phyloP scores from a whole-genome alignment of 768 basidiomycete genomes.

The Mycena polygramma region DNA sequence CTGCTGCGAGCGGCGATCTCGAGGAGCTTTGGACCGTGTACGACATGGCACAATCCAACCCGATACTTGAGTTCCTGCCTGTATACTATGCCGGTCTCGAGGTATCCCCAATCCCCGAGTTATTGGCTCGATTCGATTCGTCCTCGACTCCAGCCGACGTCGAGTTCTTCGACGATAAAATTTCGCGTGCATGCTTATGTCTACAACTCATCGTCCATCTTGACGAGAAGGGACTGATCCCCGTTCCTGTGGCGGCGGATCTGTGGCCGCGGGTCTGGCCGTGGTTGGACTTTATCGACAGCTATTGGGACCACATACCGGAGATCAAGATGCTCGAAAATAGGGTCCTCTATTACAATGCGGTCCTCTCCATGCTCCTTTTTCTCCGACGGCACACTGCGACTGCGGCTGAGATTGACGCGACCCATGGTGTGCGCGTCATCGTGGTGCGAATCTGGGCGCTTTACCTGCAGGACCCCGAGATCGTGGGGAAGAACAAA shows the following conservation, averaged over 20 bases:
- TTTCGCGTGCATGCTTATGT: background rate
- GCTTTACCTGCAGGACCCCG: background rate
- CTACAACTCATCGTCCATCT: background rate
- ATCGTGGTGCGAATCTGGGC: background rate
- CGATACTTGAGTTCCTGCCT: background rate
- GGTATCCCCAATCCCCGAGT: background rate
- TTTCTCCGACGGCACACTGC: background rate
- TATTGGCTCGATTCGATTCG: background rate
- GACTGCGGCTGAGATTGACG: background rate
- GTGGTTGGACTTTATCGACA: conserved; percentile 16
- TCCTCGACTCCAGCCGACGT: background rate
- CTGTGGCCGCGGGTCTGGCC: conserved; percentile 7
- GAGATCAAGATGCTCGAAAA: background rate
- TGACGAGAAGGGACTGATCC: background rate
- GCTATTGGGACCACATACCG: background rate
- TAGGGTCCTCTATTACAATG: background rate
- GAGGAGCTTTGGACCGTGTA: background rate
- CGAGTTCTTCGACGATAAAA: background rate
- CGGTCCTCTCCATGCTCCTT: background rate
- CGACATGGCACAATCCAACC: background rate
- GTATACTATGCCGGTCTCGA: conserved; percentile 1
- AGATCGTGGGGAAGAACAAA: background rate
- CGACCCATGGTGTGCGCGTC: background rate
- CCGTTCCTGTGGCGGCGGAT: background rate
- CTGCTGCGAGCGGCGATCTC: background rate